phyloP scores from a whole-genome alignment of 257 asterid species.

The Solanum appendiculatum region DNA sequence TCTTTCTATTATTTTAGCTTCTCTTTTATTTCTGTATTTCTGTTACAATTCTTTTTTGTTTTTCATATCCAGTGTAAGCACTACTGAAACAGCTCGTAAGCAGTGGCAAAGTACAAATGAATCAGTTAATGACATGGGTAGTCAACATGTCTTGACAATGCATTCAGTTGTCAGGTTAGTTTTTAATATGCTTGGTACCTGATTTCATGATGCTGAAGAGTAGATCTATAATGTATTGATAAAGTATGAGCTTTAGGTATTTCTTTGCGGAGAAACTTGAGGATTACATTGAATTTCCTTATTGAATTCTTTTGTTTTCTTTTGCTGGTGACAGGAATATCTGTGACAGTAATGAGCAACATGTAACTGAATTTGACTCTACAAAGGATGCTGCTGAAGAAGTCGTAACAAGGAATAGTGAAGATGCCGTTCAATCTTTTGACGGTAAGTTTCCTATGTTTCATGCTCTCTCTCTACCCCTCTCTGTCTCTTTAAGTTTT shows the following conservation, averaged over 20 bases:
- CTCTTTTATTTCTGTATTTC: neutral
- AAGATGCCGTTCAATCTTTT: conserved; percentile 29
- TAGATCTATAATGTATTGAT: neutral
- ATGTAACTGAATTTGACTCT: conserved; percentile 45
- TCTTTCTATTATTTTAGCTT: neutral
- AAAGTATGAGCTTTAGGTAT: neutral
- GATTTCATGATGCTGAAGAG: neutral
- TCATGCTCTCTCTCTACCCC: neutral
- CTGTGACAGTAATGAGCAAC: conserved; percentile 44
- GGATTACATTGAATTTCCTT: neutral
- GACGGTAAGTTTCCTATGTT: conserved; percentile 31
- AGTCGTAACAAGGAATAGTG: conserved; percentile 35
- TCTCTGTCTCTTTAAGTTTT: neutral
- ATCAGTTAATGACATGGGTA: conserved; percentile 45
- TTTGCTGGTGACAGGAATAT: conserved; percentile 35
- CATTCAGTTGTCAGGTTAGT: conserved; percentile 46
- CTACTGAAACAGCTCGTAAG: conserved; percentile 40
- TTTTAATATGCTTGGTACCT: neutral
- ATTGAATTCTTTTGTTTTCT: neutral
- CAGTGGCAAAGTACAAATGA: conserved; percentile 39
- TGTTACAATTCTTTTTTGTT: neutral
- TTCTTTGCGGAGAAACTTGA: neutral
- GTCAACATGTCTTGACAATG: conserved; percentile 36
- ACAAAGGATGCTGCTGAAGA: conserved; percentile 55
- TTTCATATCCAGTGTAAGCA: conserved; percentile 31